phyloP scores from a whole-genome alignment of 2,329 filamentous ascomycete species.

The Trichoderma lentiforme region DNA sequence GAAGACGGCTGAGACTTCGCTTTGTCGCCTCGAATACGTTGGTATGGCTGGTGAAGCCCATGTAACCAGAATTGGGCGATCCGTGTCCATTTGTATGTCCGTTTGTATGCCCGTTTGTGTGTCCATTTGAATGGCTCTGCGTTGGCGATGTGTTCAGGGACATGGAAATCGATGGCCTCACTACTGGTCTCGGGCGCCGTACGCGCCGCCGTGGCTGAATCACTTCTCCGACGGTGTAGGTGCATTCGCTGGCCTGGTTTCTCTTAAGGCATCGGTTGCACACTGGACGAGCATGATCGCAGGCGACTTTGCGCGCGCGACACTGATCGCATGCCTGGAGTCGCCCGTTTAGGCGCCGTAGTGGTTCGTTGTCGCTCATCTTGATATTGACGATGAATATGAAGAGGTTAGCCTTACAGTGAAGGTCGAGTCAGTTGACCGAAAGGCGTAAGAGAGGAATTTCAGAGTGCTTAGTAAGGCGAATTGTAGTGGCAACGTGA shows the following conservation, averaged over 20 bases:
- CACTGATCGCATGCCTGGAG: constrained; percentile 33
- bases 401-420: background rate
- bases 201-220: constrained; percentile 2
- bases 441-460: background rate
- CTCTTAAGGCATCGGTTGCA: constrained; percentile 38
- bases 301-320: constrained; percentile 38
- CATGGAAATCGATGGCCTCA: background rate
- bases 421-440: background rate
- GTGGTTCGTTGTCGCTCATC: background rate
- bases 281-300: constrained; percentile 37
- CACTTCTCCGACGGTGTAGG: constrained; percentile 28
- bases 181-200: background rate
- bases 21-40: constrained; percentile 42
- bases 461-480: background rate
- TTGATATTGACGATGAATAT: background rate
- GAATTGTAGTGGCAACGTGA: background rate
- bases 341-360: constrained; percentile 29
- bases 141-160: background rate
- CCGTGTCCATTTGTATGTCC: background rate
- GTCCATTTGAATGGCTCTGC: background rate
- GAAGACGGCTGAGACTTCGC: constrained; percentile 35
- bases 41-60: constrained; percentile 44
- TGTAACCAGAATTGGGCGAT: constrained; percentile 30
- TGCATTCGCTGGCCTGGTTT: constrained; percentile 31
- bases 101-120: background rate